Conservation (phyloP, 2,329 filamentous ascomycete genomes). For the Diaporthe nobilis region DNA sequence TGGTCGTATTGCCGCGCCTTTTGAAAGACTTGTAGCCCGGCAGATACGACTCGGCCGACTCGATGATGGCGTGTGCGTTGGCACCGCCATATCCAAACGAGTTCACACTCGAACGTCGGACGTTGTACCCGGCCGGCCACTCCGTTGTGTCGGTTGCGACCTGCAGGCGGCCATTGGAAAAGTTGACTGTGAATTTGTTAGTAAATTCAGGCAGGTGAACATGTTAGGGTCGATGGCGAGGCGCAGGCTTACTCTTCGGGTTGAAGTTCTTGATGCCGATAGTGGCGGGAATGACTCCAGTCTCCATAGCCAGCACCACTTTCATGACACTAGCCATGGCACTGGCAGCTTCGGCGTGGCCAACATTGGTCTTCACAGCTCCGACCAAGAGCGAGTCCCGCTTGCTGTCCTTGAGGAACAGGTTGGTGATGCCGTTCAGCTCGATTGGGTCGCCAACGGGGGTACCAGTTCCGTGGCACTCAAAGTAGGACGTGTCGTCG, state of each 20-base stretch:
- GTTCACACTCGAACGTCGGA: conserved; percentile 39
- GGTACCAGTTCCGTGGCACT: conserved; percentile 31
- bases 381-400: conserved; percentile 47
- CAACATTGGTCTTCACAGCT: conserved; percentile 51
- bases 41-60: neutral
- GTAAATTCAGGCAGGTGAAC: neutral
- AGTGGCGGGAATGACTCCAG: conserved; percentile 46
- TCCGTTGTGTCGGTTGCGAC: neutral
- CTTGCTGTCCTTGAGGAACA: neutral
- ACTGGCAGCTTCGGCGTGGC: conserved; percentile 23
- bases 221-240: neutral
- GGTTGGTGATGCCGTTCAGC: neutral
- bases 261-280: conserved; percentile 42
- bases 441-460: conserved; percentile 17
- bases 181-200: conserved; percentile 41
- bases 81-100: conserved; percentile 44
- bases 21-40: conserved; percentile 43
- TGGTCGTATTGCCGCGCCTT: conserved; percentile 26
- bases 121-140: conserved; percentile 45
- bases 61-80: conserved; percentile 3
- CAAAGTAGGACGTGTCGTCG: conserved; percentile 14
- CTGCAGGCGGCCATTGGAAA: neutral
- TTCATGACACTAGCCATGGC: conserved; percentile 28
- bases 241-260: neutral
- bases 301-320: neutral